Conservation (phyloP, 2,329 filamentous ascomycete species). For the Colletotrichum limetticola region DNA sequence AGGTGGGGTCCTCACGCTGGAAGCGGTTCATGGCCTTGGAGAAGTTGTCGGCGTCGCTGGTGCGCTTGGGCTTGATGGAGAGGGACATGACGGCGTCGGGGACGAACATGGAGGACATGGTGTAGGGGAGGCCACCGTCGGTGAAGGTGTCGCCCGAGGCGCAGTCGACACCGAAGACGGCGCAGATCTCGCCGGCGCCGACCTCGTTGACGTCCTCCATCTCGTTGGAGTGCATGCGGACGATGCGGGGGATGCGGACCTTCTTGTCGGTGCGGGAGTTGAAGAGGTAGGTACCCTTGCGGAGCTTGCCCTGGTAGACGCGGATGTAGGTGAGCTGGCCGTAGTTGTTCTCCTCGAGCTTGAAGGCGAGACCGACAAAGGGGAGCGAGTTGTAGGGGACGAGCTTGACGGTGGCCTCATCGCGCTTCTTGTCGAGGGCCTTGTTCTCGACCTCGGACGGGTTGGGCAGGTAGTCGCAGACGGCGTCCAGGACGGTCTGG, state of each 20-base stretch:
- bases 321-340: conserved; percentile 98
- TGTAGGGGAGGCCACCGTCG: conserved; percentile 90
- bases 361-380: conserved; percentile 96
- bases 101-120: conserved; percentile 98
- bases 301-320: conserved; percentile 93
- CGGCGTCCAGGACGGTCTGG: conserved; percentile 95
- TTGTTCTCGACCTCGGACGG: conserved; percentile 89
- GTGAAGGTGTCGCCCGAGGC: conserved; percentile 98
- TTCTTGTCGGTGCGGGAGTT: conserved; percentile 96
- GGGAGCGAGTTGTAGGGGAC: conserved; percentile 93
- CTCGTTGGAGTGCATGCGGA: conserved; percentile 99
- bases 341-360: conserved; percentile 98
- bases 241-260: conserved; percentile 95
- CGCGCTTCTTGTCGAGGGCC: conserved; percentile 84
- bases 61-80: conserved; percentile 95
- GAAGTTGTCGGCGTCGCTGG: conserved; percentile 92
- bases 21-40: conserved; percentile 99
- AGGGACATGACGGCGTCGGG: conserved; percentile 98
- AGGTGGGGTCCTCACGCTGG: conserved; percentile 97
- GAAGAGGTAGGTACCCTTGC: conserved; percentile 89
- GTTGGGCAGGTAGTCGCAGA: conserved; percentile 95
- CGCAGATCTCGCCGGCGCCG: conserved; percentile 96
- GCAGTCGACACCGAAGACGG: conserved; percentile 97
- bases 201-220: conserved; percentile 97
- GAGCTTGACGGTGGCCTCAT: conserved; percentile 84